These are phyloP conservation scores for Termitomyces sp. DNA, from an alignment of 768 basidiomycete species.

Conservation along the genomic window DNA sequence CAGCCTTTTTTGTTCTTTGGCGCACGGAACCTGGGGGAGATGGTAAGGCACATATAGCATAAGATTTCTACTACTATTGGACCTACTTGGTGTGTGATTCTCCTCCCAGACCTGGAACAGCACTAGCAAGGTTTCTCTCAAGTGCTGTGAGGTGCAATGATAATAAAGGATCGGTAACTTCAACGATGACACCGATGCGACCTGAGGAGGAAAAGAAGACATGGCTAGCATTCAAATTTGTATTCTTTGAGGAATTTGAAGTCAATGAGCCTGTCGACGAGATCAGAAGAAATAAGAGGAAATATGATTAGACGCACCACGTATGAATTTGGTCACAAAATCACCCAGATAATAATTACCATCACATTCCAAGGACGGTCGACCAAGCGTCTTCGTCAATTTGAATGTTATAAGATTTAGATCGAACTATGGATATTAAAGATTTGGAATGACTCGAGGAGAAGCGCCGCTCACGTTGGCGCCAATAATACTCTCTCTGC, in stretches of 20 bases:
- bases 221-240: conserved; percentile 47
- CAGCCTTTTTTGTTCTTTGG: conserved; percentile 53
- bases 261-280: conserved; percentile 46
- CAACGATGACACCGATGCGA: conserved; percentile 66
- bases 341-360: conserved; percentile 77
- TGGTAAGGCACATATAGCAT: neutral
- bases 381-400: conserved; percentile 35
- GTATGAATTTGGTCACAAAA: conserved; percentile 67
- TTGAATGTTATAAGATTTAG: conserved; percentile 64
- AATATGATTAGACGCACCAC: conserved; percentile 35
- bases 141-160: conserved; percentile 60
- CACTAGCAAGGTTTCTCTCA: conserved; percentile 66
- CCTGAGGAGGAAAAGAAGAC: conserved; percentile 78
- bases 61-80: neutral
- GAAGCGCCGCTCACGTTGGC: conserved; percentile 55
- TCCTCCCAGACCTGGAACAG: conserved; percentile 48
- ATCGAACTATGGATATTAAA: conserved; percentile 41
- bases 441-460: neutral
- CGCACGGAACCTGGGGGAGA: conserved; percentile 52
- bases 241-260: conserved; percentile 34
- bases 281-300: neutral
- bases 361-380: conserved; percentile 48
- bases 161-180: conserved; percentile 45
- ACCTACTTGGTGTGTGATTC: conserved; percentile 57
- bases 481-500: conserved; percentile 54